Conservation (phyloP, 495 filamentous ascomycete genomes). For the Penicillium lagena region DNA sequence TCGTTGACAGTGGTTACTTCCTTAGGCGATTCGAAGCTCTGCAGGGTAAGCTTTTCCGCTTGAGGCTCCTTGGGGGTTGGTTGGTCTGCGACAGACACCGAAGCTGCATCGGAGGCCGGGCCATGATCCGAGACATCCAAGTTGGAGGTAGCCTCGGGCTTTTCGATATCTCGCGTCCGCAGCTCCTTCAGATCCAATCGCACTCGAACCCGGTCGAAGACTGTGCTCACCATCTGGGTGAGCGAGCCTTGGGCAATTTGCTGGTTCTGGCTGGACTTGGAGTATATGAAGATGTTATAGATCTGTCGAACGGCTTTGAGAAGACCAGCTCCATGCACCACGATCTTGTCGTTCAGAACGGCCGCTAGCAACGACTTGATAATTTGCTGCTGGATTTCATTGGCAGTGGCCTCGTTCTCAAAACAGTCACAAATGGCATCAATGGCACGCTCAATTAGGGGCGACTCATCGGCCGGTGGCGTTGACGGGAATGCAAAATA, state of each 20-base stretch:
- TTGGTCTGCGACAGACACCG: conserved; percentile 45
- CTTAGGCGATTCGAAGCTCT: conserved; percentile 91
- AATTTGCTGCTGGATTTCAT: conserved; percentile 93
- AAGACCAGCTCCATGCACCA: conserved; percentile 94
- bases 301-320: conserved; percentile 97
- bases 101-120: conserved; percentile 40
- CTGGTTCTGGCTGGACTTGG: conserved; percentile 85
- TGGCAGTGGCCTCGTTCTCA: conserved; percentile 84
- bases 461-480: conserved; percentile 44
- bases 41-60: conserved; percentile 79
- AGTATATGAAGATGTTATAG: conserved; percentile 97
- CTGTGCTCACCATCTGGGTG: conserved; percentile 97
- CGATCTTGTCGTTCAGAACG: conserved; percentile 94
- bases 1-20: conserved; percentile 89
- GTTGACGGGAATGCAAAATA: conserved; percentile 80
- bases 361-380: conserved; percentile 94
- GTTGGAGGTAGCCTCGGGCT: conserved; percentile 12
- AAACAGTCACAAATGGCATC: conserved; percentile 99
- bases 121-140: conserved; percentile 33
- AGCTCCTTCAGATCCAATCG: conserved; percentile 83
- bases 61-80: conserved; percentile 51
- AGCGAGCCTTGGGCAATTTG: conserved; percentile 94
- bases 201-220: conserved; percentile 91
- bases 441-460: conserved; percentile 93
- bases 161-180: conserved; percentile 39